A percentile compares a stretch with the other conserved stretches of the same genome.
Evolutionary conservation across 2,329 filamentous ascomycete genomes (phyloP).

Genomic region (Paracoccidioides lutzii): DNA sequence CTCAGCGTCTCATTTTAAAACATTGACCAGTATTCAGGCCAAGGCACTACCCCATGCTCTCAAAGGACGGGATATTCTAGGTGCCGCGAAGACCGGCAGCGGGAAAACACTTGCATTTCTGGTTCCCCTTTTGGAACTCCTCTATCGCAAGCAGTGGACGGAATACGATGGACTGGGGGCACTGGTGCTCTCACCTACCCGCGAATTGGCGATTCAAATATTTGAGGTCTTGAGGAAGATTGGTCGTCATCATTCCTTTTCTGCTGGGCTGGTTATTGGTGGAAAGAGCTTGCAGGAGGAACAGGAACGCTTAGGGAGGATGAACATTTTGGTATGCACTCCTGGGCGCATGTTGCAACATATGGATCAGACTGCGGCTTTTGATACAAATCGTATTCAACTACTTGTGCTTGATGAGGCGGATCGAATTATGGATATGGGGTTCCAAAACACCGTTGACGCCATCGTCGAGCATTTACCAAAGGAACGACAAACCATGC

Average conservation of each 20-base stretch:
- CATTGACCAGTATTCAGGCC: constrained; percentile 80
- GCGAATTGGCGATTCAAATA: constrained; percentile 91
- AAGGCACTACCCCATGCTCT: constrained; percentile 79
- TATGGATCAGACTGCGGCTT: constrained; percentile 79
- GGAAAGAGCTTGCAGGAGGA: constrained; percentile 84
- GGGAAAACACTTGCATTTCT: constrained; percentile 93
- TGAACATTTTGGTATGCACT: constrained; percentile 96
- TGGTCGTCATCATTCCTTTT: constrained; percentile 77
- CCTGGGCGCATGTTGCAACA: constrained; percentile 93
- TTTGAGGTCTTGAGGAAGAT: constrained; percentile 89
- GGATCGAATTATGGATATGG: constrained; percentile 95
- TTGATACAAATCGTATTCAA: constrained; percentile 82
- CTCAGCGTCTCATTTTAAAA: constrained; percentile 75
- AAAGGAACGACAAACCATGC: constrained; percentile 70
- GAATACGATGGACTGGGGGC: constrained; percentile 85
- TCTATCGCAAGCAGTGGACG: constrained; percentile 80
- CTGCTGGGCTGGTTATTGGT: constrained; percentile 84
- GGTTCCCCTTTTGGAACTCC: constrained; percentile 79
- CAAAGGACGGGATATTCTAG: constrained; percentile 76
- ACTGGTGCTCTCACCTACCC: constrained; percentile 82
- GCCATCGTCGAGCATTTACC: constrained; percentile 88
- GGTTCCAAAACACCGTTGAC: constrained; percentile 80
- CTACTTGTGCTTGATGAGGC: constrained; percentile 92
- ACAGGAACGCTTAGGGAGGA: constrained; percentile 67
- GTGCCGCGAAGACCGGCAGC: constrained; percentile 87